phyloP scores from a whole-genome alignment of 495 filamentous ascomycete genomes.

The Hyaloscypha bicolor region DNA sequence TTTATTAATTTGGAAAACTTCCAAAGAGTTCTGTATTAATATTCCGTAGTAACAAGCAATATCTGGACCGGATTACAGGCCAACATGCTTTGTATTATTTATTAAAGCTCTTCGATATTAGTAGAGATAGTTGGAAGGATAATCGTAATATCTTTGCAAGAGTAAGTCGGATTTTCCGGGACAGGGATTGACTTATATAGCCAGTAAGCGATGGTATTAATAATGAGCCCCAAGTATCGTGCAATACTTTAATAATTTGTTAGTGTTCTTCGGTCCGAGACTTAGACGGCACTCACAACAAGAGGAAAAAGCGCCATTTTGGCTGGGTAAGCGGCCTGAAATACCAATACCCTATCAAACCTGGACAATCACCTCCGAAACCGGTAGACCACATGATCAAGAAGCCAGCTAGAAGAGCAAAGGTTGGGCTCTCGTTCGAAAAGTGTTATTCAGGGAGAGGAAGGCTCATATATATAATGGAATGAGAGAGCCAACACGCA shows the following conservation, averaged over 20 bases:
- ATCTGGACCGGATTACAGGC: constrained; percentile 49
- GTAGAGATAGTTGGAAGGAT: constrained; percentile 63
- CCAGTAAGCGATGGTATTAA: constrained; percentile 65
- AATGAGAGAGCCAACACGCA: background rate
- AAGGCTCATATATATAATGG: constrained; percentile 27
- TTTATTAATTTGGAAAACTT: constrained; percentile 1
- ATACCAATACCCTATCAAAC: constrained; percentile 24
- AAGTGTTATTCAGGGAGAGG: constrained; percentile 22
- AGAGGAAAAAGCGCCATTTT: constrained; percentile 3
- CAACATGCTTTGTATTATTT: constrained; percentile 49
- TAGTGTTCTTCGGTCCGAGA: background rate
- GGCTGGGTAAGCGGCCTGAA: constrained; percentile 20
- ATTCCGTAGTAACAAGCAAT: constrained; percentile 52
- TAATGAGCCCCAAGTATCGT: constrained; percentile 63
- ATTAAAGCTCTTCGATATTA: constrained; percentile 26
- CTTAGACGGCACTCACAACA: background rate
- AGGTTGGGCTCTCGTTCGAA: constrained; percentile 24
- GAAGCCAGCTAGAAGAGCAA: constrained; percentile 22
- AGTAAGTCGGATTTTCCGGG: constrained; percentile 50
- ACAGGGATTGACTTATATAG: constrained; percentile 62
- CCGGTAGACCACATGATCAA: constrained; percentile 23
- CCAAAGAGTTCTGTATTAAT: constrained; percentile 46
- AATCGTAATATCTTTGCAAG: constrained; percentile 66
- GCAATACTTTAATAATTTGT: background rate
- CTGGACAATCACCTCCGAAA: constrained; percentile 24